A percentile compares a stretch with the other conserved stretches of the same genome.
Evolutionary conservation across 768 basidiomycete genomes (phyloP).

Genomic region (Polyporus arcularius): DNA sequence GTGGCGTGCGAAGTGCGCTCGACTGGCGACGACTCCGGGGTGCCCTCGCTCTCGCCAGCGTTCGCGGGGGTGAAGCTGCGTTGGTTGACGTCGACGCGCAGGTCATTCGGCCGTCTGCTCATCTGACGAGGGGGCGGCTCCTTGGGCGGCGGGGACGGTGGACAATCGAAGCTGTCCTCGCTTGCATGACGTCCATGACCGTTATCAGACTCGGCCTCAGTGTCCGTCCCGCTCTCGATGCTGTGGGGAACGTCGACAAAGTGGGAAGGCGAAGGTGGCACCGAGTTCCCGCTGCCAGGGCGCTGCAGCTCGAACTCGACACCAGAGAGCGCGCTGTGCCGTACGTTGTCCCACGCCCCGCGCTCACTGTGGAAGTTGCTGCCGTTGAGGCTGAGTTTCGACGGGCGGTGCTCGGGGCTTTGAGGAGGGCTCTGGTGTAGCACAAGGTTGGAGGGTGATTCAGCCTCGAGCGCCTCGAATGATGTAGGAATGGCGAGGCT

Average conservation of each 20-base stretch:
- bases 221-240: constrained; percentile 75
- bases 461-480: constrained; percentile 18
- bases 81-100: constrained; percentile 30
- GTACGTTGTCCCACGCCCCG: constrained; percentile 10
- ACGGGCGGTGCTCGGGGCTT: constrained; percentile 5
- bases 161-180: constrained; percentile 7
- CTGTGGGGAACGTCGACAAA: constrained; percentile 70
- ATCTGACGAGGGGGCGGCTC: constrained; percentile 8
- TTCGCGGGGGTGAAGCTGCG: constrained; percentile 45
- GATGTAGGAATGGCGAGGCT: constrained; percentile 27
- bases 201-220: constrained; percentile 56
- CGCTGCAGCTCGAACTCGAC: constrained; percentile 25
- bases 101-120: constrained; percentile 19
- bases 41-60: constrained; percentile 26
- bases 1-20: constrained; percentile 71
- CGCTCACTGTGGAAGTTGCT: constrained; percentile 7
- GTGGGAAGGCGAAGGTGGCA: constrained; percentile 63
- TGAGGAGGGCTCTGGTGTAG: constrained; percentile 10
- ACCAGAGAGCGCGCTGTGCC: constrained; percentile 21
- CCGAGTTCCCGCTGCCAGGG: constrained; percentile 40
- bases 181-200: neutral
- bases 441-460: constrained; percentile 14
- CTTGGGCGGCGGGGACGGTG: constrained; percentile 26
- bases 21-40: constrained; percentile 59
- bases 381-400: constrained; percentile 19